Evolutionary conservation across 257 asterid species (phyloP).

Genomic region (Avicennia marina): DNA sequence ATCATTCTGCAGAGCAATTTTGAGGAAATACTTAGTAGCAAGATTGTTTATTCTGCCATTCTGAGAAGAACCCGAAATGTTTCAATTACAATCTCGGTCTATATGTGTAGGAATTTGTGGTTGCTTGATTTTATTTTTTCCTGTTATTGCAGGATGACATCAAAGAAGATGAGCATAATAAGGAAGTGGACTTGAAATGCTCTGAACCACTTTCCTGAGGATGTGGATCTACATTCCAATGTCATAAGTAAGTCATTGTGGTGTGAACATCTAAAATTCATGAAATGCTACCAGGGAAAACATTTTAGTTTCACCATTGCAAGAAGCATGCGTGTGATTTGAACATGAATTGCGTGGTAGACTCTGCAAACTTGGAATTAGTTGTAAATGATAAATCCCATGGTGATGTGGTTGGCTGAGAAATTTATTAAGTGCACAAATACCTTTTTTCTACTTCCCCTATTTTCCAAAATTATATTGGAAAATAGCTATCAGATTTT

Average conservation of each 20-base stretch:
- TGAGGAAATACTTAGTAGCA: too few species aligned
- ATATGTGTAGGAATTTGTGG: constrained; percentile 1
- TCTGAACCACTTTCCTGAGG: constrained; percentile 33
- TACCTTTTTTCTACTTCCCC: too few species aligned
- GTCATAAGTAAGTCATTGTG: constrained; percentile 15
- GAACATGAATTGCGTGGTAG: constrained; percentile 12
- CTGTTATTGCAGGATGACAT: constrained; percentile 26
- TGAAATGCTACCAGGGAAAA: constrained; percentile 14
- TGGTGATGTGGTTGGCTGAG: too few species aligned
- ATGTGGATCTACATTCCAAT: constrained; percentile 8
- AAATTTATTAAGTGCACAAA: too few species aligned
- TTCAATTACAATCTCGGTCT: not conserved
- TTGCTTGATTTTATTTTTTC: constrained; percentile 1
- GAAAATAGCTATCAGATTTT: too few species aligned
- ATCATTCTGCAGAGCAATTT: too few species aligned
- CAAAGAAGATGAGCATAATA: constrained; percentile 35
- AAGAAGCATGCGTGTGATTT: not conserved
- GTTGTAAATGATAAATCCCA: too few species aligned
- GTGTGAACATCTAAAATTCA: constrained; percentile 5
- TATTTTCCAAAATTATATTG: too few species aligned
- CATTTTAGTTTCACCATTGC: not conserved
- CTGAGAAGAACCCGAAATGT: too few species aligned
- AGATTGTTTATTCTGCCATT: too few species aligned
- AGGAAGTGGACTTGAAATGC: constrained; percentile 33
- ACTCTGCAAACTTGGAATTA: constrained; percentile 3